These are phyloP conservation scores for Yamadazyma scolyti DNA, from an alignment of 805 yeast species.

Conservation along the genomic window DNA sequence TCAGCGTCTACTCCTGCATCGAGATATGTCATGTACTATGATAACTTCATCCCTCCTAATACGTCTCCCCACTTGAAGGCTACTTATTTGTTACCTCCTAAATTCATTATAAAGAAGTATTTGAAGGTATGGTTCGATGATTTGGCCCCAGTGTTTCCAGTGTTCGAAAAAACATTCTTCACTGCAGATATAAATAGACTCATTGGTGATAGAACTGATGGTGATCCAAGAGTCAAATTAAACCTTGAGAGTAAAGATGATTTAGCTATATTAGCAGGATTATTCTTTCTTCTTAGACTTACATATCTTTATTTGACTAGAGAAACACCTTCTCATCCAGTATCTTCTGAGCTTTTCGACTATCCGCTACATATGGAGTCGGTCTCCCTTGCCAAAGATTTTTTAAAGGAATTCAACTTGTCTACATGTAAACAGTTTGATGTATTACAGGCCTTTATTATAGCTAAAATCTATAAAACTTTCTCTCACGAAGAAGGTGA, in stretches of 20 bases:
- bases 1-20: conserved; percentile 1
- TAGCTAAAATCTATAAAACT: conserved; percentile 51
- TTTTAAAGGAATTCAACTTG: conserved; percentile 47
- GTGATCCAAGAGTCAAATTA: conserved; percentile 1
- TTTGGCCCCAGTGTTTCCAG: conserved; percentile 57
- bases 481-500: conserved; percentile 56
- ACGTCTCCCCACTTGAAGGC: conserved; percentile 3
- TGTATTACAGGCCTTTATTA: conserved; percentile 58
- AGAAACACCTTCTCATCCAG: conserved; percentile 1
- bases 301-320: conserved; percentile 24
- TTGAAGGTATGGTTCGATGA: conserved; percentile 57
- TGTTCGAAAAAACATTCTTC: conserved; percentile 52
- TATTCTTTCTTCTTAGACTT: conserved; percentile 34
- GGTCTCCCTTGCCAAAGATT: conserved; percentile 43
- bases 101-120: conserved; percentile 42
- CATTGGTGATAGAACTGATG: conserved; percentile 14
- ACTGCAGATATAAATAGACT: conserved; percentile 34
- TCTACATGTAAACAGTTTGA: conserved; percentile 44
- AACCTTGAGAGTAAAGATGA: conserved; percentile 15
- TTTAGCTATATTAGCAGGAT: conserved; percentile 27
- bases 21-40: conserved; percentile 5
- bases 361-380: conserved; percentile 40
- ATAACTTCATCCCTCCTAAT: conserved; percentile 5
- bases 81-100: conserved; percentile 9
- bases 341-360: conserved; percentile 25